phyloP scores from a whole-genome alignment of 2,329 filamentous ascomycete genomes.

The Orbilia blumenaviensis region DNA sequence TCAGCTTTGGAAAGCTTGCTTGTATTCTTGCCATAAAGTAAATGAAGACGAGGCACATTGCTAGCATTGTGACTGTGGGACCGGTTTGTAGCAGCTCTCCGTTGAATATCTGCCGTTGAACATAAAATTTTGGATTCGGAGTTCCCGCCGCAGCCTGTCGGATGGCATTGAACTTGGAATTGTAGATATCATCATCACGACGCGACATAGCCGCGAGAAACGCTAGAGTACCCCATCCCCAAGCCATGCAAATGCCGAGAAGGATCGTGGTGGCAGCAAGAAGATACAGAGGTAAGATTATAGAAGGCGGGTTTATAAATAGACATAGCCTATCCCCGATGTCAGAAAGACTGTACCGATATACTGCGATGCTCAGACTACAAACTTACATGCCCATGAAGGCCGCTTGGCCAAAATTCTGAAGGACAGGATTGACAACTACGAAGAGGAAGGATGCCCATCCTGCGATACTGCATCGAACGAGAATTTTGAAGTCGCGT shows the following conservation, averaged over 20 bases:
- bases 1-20: constrained; percentile 64
- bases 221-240: constrained; percentile 65
- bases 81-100: constrained; percentile 65
- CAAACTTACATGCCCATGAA: constrained; percentile 61
- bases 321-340: constrained; percentile 60
- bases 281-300: constrained; percentile 64
- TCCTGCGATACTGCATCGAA: constrained; percentile 64
- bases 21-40: constrained; percentile 64
- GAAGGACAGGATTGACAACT: constrained; percentile 64
- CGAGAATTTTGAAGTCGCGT: constrained; percentile 64
- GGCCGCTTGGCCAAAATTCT: constrained; percentile 62
- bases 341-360: no score
- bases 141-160: constrained; percentile 60
- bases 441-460: constrained; percentile 65
- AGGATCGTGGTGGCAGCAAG: constrained; percentile 63
- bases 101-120: constrained; percentile 61
- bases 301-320: constrained; percentile 64
- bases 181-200: constrained; percentile 61
- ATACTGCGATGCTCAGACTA: no score
- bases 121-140: constrained; percentile 58
- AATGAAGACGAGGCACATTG: constrained; percentile 63
- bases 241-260: constrained; percentile 64
- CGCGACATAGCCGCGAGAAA: constrained; percentile 65
- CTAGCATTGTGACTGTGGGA: constrained; percentile 61
- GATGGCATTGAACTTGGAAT: constrained; percentile 60